These are phyloP conservation scores for Fraxinus pennsylvanica DNA, from an alignment of 257 asterid genomes.

Conservation along the genomic window DNA sequence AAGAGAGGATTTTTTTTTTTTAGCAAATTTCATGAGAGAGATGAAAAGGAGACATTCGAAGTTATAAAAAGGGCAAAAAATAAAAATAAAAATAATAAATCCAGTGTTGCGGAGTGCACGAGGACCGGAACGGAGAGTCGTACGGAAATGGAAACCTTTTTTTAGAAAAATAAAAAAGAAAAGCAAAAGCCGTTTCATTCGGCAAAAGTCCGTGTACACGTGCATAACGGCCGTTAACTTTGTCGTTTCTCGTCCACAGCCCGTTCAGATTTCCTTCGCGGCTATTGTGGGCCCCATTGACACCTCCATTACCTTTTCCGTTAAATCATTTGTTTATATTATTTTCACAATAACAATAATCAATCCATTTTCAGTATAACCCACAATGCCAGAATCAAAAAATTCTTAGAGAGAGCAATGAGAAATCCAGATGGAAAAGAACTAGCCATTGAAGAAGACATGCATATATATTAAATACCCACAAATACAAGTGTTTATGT, in stretches of 20 bases:
- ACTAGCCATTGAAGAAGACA: background rate
- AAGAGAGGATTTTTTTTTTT: too few relatives aligned
- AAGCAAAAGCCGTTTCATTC: constrained; percentile 4
- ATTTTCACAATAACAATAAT: too few relatives aligned
- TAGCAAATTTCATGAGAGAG: background rate
- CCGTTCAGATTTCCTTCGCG: background rate
- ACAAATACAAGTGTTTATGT: background rate
- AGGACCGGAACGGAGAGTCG: constrained; percentile 1
- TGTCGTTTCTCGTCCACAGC: background rate
- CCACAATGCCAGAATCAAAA: constrained; percentile 1
- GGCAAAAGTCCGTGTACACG: background rate
- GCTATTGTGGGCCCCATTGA: background rate
- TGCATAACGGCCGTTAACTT: constrained; percentile 9
- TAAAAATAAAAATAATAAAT: background rate
- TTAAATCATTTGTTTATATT: background rate
- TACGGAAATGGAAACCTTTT: background rate
- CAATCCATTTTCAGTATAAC: background rate
- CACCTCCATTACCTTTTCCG: background rate
- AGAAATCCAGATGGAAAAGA: constrained; percentile 3
- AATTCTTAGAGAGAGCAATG: background rate
- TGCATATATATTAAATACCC: background rate
- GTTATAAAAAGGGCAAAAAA: background rate
- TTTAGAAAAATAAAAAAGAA: background rate
- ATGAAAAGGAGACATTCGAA: background rate
- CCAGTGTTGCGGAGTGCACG: background rate